Evolutionary conservation across 495 filamentous ascomycete species (phyloP).

Genomic region (Hypomontagnella submonticulosa): DNA sequence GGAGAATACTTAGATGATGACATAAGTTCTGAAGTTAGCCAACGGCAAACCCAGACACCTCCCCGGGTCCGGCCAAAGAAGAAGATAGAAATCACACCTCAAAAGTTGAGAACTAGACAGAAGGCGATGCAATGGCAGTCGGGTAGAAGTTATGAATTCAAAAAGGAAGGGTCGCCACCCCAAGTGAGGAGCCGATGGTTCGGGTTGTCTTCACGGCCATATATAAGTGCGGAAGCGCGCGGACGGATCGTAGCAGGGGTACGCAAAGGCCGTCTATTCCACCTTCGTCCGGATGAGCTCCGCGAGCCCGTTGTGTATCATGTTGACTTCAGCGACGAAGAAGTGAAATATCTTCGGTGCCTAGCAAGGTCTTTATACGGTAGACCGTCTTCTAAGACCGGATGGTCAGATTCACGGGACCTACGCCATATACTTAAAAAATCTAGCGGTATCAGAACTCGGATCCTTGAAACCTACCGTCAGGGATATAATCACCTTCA

Average conservation of each 20-base stretch:
- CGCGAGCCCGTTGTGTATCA: slow-evolving; percentile 46
- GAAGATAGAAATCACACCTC: slow-evolving; percentile 17
- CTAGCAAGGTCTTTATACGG: slow-evolving; percentile 36
- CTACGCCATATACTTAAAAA: slow-evolving; percentile 43
- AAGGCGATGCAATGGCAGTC: slow-evolving; percentile 44
- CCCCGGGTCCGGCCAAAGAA: slow-evolving; percentile 9
- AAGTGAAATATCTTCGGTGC: slow-evolving; percentile 52
- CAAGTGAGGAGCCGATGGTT: slow-evolving; percentile 34
- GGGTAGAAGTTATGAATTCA: slow-evolving; percentile 27
- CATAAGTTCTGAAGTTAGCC: neutral
- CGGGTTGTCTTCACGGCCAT: slow-evolving; percentile 44
- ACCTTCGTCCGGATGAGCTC: slow-evolving; percentile 14
- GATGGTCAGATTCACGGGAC: slow-evolving; percentile 25
- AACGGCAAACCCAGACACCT: neutral
- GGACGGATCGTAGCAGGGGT: slow-evolving; percentile 33
- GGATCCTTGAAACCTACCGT: slow-evolving; percentile 32
- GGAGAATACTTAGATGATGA: slow-evolving; percentile 6
- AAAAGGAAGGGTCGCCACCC: slow-evolving; percentile 16
- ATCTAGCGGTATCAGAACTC: slow-evolving; percentile 11
- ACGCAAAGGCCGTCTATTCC: slow-evolving; percentile 26
- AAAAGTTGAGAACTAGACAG: slow-evolving; percentile 28
- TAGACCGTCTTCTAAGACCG: neutral
- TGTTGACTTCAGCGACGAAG: slow-evolving; percentile 62
- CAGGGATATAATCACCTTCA: slow-evolving; percentile 25
- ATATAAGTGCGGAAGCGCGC: slow-evolving; percentile 44